Conservation (phyloP, 1,139 yeast species). For the Yamadazyma diddensiae region DNA sequence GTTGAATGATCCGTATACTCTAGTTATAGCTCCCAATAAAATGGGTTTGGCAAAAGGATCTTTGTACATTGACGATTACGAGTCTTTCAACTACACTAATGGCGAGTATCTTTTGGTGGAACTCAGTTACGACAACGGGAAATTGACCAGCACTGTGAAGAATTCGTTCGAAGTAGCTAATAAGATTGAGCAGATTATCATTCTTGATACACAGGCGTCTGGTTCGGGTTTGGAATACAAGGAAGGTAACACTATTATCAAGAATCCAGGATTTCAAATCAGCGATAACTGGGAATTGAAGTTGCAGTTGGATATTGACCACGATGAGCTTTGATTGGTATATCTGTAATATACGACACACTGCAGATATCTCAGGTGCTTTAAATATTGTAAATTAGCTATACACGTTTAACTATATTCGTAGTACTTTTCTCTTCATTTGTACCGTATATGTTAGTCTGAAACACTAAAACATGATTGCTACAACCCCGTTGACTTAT, state of each 20-base stretch:
- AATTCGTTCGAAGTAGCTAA: conserved; percentile 20
- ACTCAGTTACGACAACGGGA: conserved; percentile 21
- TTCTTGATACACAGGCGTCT: conserved; percentile 39
- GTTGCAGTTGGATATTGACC: conserved; percentile 15
- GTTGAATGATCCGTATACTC: conserved; percentile 79
- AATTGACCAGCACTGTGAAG: conserved; percentile 9
- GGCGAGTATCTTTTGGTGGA: conserved; percentile 47
- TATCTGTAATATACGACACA: too few species aligned
- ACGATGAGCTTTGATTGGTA: conserved; percentile 26
- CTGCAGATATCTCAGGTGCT: too few species aligned
- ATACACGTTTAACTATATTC: too few species aligned
- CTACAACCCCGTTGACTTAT: too few species aligned
- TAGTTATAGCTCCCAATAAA: conserved; percentile 59
- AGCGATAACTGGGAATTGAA: conserved; percentile 49
- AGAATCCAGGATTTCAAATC: conserved; percentile 53
- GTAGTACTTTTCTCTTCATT: too few species aligned
- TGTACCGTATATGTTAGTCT: too few species aligned
- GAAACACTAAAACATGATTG: too few species aligned
- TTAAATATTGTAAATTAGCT: too few species aligned
- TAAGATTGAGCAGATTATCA: conserved; percentile 56
- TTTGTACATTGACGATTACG: conserved; percentile 83
- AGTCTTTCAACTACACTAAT: conserved; percentile 54
- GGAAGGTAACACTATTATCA: conserved; percentile 31
- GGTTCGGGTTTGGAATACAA: conserved; percentile 23
- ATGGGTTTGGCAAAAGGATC: conserved; percentile 49